A percentile compares a stretch with the other conserved stretches of the same genome.
phyloP scores from a whole-genome alignment of 768 basidiomycete species.

The Phaeotremella skinneri region DNA sequence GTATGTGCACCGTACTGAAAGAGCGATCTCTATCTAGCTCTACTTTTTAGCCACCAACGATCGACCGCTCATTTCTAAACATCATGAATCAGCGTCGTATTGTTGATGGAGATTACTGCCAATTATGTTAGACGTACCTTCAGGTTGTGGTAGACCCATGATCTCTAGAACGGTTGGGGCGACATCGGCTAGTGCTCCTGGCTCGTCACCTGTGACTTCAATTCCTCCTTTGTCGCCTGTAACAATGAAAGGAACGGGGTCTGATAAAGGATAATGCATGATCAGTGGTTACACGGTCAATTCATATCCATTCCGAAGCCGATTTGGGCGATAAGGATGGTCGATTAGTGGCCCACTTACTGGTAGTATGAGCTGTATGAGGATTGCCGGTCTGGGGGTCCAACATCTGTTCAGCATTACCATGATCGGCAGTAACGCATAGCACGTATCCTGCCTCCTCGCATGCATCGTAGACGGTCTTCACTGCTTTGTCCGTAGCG shows the following conservation, averaged over 20 bases:
- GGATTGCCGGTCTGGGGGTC: constrained; percentile 78
- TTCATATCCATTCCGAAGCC: too few species aligned
- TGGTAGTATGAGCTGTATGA: constrained; percentile 61
- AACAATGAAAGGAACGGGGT: constrained; percentile 79
- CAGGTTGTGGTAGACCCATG: constrained; percentile 68
- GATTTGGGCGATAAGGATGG: too few species aligned
- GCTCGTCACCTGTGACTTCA: constrained; percentile 57
- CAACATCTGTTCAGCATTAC: constrained; percentile 93
- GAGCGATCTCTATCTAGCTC: too few species aligned
- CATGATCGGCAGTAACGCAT: constrained; percentile 87
- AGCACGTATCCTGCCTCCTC: constrained; percentile 81
- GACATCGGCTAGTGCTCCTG: constrained; percentile 80
- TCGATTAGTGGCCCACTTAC: too few species aligned
- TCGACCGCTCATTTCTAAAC: constrained; percentile 62
- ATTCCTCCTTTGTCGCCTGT: constrained; percentile 61
- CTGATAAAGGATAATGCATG: constrained; percentile 60
- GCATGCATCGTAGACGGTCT: constrained; percentile 80
- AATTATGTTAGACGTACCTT: constrained; percentile 56
- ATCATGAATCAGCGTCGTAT: constrained; percentile 21
- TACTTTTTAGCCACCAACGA: constrained; percentile 56
- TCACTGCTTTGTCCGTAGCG: constrained; percentile 85
- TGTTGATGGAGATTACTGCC: constrained; percentile 25
- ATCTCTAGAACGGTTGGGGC: constrained; percentile 83
- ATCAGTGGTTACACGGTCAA: not conserved
- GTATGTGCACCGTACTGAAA: too few species aligned